These are phyloP conservation scores for Trametes polyzona DNA, from an alignment of 1,284 basidiomycete genomes.

Conservation along the genomic window DNA sequence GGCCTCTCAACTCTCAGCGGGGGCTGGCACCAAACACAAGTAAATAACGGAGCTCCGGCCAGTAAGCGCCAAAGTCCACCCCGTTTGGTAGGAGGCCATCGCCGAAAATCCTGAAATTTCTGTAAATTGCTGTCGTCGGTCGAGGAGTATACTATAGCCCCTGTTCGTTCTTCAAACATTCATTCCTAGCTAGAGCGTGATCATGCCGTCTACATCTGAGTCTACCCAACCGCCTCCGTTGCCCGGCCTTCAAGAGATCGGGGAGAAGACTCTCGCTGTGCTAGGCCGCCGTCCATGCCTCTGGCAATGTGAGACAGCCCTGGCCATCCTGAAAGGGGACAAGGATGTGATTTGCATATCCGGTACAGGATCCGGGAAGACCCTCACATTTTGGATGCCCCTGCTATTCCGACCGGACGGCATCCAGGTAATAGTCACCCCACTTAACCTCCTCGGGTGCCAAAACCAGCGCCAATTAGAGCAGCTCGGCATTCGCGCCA, in stretches of 20 bases:
- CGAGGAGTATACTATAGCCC: too few relatives aligned
- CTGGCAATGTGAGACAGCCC: slow-evolving; percentile 25
- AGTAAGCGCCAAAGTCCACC: too few relatives aligned
- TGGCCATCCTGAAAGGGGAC: slow-evolving; percentile 12
- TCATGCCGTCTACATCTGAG: too few relatives aligned
- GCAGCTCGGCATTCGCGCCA: slow-evolving; percentile 18
- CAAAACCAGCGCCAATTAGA: slow-evolving; percentile 28
- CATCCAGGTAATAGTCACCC: slow-evolving; percentile 33
- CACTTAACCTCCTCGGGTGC: slow-evolving; percentile 33
- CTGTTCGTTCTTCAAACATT: too few relatives aligned
- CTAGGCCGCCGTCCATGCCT: slow-evolving; percentile 16
- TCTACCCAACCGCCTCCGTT: neutral
- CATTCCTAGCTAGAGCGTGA: too few relatives aligned
- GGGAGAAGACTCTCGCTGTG: neutral
- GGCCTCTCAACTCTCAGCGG: too few relatives aligned
- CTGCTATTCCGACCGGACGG: slow-evolving; percentile 31
- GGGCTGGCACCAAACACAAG: too few relatives aligned
- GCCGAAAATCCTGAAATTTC: too few relatives aligned
- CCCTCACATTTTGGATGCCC: slow-evolving; percentile 37
- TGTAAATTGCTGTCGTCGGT: too few relatives aligned
- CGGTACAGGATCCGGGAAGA: slow-evolving; percentile 35
- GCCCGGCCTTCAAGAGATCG: neutral
- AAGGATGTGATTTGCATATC: slow-evolving; percentile 31
- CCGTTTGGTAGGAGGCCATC: too few relatives aligned
- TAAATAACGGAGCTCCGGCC: too few relatives aligned